phyloP scores from a whole-genome alignment of 352 stramenopile species.

The Phytophthora citricola region DNA sequence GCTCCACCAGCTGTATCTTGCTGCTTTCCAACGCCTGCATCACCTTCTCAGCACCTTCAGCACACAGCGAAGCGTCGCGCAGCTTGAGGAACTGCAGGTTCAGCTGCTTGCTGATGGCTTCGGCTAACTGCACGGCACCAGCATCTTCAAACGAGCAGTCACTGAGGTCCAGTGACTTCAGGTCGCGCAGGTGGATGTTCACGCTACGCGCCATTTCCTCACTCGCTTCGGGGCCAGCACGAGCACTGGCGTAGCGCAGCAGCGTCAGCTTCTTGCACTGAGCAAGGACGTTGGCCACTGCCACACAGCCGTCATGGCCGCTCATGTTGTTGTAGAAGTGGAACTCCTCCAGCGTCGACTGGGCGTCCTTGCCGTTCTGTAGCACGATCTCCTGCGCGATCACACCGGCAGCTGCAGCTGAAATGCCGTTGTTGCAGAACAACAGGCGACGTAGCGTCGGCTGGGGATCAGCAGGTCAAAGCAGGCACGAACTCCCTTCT shows the following conservation, averaged over 20 bases:
- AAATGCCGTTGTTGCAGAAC: constrained; percentile 97
- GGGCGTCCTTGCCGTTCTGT: constrained; percentile 64
- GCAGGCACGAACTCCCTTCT: constrained; percentile 94
- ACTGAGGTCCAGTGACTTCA: constrained; percentile 92
- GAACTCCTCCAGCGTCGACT: constrained; percentile 90
- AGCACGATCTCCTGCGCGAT: constrained; percentile 90
- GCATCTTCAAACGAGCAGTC: constrained; percentile 93
- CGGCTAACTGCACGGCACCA: constrained; percentile 54
- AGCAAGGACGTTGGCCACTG: constrained; percentile 87
- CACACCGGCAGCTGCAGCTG: constrained; percentile 84
- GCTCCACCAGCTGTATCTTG: constrained; percentile 48
- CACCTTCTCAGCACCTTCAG: constrained; percentile 87
- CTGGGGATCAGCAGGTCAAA: constrained; percentile 85
- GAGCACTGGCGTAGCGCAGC: constrained; percentile 94
- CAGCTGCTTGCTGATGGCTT: constrained; percentile 75
- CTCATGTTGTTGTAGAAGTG: constrained; percentile 99
- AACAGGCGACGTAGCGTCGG: constrained; percentile 85
- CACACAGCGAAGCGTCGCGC: constrained; percentile 90
- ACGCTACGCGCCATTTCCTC: constrained; percentile 23
- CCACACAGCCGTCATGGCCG: constrained; percentile 91
- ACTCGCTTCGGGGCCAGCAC: constrained; percentile 71
- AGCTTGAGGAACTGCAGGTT: constrained; percentile 90
- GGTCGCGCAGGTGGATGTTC: neutral
- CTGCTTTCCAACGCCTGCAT: constrained; percentile 35
- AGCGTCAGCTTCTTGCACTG: constrained; percentile 86